These are phyloP conservation scores for Aureobasidium sp. DNA, from an alignment of 2,329 filamentous ascomycete genomes.

Conservation along the genomic window DNA sequence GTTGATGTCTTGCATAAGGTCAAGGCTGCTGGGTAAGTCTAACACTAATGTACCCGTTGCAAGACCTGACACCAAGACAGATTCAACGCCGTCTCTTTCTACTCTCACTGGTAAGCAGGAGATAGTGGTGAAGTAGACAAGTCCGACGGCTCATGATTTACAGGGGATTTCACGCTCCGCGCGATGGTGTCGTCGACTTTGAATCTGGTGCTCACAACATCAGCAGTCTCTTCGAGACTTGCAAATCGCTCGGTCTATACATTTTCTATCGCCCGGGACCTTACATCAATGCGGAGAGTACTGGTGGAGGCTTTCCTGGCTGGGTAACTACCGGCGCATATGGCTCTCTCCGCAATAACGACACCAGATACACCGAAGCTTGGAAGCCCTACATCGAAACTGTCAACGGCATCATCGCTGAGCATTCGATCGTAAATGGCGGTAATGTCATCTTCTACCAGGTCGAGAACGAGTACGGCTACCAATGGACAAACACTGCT, in stretches of 20 bases:
- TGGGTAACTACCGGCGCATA: conserved; percentile 57
- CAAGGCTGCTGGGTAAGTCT: conserved; percentile 38
- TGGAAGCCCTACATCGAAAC: conserved; percentile 45
- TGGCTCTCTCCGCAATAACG: conserved; percentile 45
- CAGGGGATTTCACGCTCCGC: conserved; percentile 12
- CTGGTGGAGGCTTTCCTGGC: conserved; percentile 53
- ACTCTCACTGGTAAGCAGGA: conserved; percentile 12
- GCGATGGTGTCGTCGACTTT: conserved; percentile 36
- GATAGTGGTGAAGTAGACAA: neutral
- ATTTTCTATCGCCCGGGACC: conserved; percentile 37
- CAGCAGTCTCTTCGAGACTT: conserved; percentile 45
- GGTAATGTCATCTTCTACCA: conserved; percentile 52
- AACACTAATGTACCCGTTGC: no score
- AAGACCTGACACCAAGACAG: neutral
- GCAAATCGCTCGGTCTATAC: conserved; percentile 49
- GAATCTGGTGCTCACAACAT: conserved; percentile 49
- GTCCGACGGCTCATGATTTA: neutral
- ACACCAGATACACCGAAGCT: conserved; percentile 43
- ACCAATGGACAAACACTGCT: conserved; percentile 16
- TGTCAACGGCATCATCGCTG: conserved; percentile 45
- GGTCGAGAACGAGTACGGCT: conserved; percentile 49
- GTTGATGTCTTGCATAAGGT: conserved; percentile 46
- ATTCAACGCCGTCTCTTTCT: conserved; percentile 37
- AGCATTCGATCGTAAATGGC: conserved; percentile 51
- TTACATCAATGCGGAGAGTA: conserved; percentile 54